Evolutionary conservation across 164 flowering plant genomes (phyloP), one percentile per base, ranked within the genome.

Genomic region (Nelumbo lutea): DNA sequence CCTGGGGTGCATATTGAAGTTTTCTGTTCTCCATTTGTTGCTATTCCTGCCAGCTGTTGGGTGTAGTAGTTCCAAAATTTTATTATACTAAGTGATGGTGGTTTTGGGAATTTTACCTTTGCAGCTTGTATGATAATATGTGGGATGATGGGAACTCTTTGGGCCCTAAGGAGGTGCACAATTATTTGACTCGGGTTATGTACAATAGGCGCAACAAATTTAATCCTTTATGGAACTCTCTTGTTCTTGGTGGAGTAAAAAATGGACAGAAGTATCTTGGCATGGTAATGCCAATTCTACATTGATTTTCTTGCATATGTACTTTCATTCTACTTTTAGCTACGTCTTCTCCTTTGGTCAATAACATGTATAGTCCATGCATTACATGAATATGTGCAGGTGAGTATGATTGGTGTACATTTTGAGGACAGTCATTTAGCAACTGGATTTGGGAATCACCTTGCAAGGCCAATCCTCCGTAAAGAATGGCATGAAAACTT

Each of bases 381-480:
- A 39, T 66, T 27, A 1, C 59, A 40, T 51, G 46, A 59, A 41
- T 41, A 3, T 27, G n/a, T 78, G 1, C 78, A 93, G 99, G 99
- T 96, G 15, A 86, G 78, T 57, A 90, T 93, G 98, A 89, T 96
- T 46, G 99, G 99, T 61, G 98, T 95, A 5, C 90, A 88, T 75
- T 95, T 77, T 78, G 91, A 88, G 82, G 98, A 91, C 72, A 64
- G 87, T 62, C 97, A 90, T 82, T 84, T 90, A 7, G 96, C 98
- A n/a, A 91, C 98, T 72, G 97, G 98, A 38, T 95, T 91, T 76
- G 98, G 98, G 0, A 95, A 89, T 80, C 99, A 95, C 80, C 93
- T 95, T 69, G 97, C 99, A 47, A 76, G 90, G 10, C 99, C 97
- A 40, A 85, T 95, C 59, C 89, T 95, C 43, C 96, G 97, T 53